Evolutionary conservation across 176 grass and related monocot species (phyloP).

Genomic region (bread wheat (Triticum aestivum)): IWGSC_CS_RefSeq_v2.1 NC_057814.1:87570625-87571124

Average conservation of each 20-base stretch:
- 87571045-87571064: background rate
- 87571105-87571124: background rate
- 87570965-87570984: background rate
- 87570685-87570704: background rate
- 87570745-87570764: background rate
- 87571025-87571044: background rate
- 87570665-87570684: background rate
- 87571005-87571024: background rate
- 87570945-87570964: background rate
- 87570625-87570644: too few relatives aligned
- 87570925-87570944: background rate
- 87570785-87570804: background rate
- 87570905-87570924: background rate
- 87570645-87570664: background rate
- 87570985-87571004: slow-evolving; percentile 17
- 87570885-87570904: background rate
- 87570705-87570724: background rate
- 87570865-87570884: background rate
- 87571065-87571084: background rate
- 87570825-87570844: background rate
- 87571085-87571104: background rate
- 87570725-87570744: background rate
- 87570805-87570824: background rate
- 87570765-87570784: background rate
- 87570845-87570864: background rate